These are phyloP conservation scores for Mucor piriformis DNA, from an alignment of 371 early-diverging fungal species.

Conservation along the genomic window DNA sequence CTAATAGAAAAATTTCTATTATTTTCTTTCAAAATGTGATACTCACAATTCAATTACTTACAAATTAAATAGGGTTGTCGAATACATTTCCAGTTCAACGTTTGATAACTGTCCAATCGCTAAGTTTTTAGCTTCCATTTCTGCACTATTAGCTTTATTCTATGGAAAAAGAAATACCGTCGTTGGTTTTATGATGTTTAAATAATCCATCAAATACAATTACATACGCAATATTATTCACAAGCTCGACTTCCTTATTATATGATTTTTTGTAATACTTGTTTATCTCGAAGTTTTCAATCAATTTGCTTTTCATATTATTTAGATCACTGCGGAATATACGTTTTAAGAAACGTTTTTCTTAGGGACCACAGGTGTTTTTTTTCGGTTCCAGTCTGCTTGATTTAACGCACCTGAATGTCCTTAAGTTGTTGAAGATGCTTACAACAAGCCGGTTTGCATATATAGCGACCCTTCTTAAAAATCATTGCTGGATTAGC, in stretches of 20 bases:
- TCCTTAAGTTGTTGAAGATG: too few relatives aligned
- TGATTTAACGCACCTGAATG: too few relatives aligned
- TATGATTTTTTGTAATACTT: slow-evolving; percentile 21
- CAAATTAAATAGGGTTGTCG: slow-evolving; percentile 15
- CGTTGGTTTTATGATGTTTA: slow-evolving; percentile 18
- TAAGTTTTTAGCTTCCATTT: slow-evolving; percentile 20
- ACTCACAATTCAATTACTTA: slow-evolving; percentile 18
- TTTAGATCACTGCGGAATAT: slow-evolving; percentile 20
- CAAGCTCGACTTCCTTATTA: slow-evolving; percentile 16
- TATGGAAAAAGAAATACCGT: slow-evolving; percentile 11
- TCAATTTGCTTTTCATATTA: slow-evolving; percentile 20
- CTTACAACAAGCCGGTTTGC: too few relatives aligned
- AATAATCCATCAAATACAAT: slow-evolving; percentile 26
- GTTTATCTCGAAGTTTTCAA: slow-evolving; percentile 21
- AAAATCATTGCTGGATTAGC: too few relatives aligned
- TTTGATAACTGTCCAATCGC: slow-evolving; percentile 15
- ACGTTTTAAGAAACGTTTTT: too few relatives aligned
- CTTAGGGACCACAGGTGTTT: too few relatives aligned
- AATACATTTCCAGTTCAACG: slow-evolving; percentile 10
- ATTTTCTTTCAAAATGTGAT: slow-evolving; percentile 11
- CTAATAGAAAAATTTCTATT: slow-evolving; percentile 2
- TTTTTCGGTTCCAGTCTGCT: too few relatives aligned
- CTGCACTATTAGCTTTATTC: slow-evolving; percentile 14
- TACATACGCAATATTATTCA: slow-evolving; percentile 23
- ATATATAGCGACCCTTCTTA: too few relatives aligned